Evolutionary conservation across 768 basidiomycete species (phyloP).

Genomic region (Leccinum boreale): DNA sequence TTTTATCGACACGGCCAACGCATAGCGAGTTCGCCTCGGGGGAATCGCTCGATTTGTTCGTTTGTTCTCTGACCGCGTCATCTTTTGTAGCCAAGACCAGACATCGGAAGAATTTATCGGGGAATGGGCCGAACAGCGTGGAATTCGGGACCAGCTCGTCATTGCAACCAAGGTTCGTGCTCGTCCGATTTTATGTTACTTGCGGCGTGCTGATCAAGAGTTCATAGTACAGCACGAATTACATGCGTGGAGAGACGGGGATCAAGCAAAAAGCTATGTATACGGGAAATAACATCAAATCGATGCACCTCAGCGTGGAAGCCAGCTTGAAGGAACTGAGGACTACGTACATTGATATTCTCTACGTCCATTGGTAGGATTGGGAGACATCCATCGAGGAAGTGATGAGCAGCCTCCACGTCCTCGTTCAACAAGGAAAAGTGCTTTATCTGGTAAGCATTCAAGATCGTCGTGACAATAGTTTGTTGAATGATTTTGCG

Average conservation of each 20-base stretch:
- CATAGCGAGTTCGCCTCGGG: background rate
- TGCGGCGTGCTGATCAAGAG: conserved; percentile 8
- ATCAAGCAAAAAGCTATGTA: conserved; percentile 27
- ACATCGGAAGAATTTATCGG: conserved; percentile 52
- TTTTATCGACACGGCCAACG: background rate
- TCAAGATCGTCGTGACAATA: background rate
- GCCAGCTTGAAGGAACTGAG: conserved; percentile 46
- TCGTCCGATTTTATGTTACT: background rate
- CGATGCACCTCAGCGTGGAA: conserved; percentile 29
- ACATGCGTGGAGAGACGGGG: conserved; percentile 7
- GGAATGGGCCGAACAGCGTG: conserved; percentile 46
- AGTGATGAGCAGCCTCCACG: conserved; percentile 30
- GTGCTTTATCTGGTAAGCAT: background rate
- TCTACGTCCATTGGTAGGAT: conserved; percentile 55
- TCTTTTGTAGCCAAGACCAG: conserved; percentile 44
- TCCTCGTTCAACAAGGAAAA: background rate
- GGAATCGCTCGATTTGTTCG: background rate
- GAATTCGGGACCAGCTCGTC: conserved; percentile 46
- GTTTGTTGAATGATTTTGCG: background rate
- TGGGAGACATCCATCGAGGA: conserved; percentile 42
- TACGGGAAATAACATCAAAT: conserved; percentile 37
- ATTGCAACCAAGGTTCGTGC: conserved; percentile 37
- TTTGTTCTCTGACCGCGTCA: background rate
- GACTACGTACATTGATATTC: conserved; percentile 56
- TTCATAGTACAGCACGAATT: conserved; percentile 18